Evolutionary conservation across 768 basidiomycete species (phyloP), one percentile per base, ranked within the genome.

Genomic region (Sarcomyxa edulis): DNA sequence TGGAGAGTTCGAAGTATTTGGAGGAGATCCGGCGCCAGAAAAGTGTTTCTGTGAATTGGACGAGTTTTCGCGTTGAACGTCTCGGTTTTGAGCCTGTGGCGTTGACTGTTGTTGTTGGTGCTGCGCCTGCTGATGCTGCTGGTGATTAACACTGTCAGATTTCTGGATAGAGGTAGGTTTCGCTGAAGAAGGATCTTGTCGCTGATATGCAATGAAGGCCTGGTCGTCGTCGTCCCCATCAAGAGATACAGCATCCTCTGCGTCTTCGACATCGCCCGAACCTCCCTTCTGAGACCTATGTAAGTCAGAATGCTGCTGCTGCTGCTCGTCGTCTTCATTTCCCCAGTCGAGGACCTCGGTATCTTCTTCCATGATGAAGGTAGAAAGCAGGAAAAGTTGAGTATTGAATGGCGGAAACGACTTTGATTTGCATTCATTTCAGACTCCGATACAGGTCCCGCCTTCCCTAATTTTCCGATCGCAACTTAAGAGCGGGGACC

Each of bases 211-310:
- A 49, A 64, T 61, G 52, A 72, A 73, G 32, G 74, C 74, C 43
- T 70, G 64, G 44, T 82, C 77, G 34, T 84, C 81, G 37, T 86
- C 80, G 50, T 83, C 81, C 45, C 76, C 76, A 37, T 84, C 84
- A 20, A 86, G 68, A 33, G 84, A 86, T 48, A 87, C 77, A 38
- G 80, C 71, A 49, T 73, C 69, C 49, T 68, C 66, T 35, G 48
- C 55, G 48, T 80, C 75, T 50, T 78, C 77, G 36, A 65, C 66
- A 47, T 71, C 70, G 44, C 29, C 35, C 16, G 37, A 20, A 5
- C 37, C 35, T 24, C 16, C 19, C 26, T 40, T 34, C 8, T 24
- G 35, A 27, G 19, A n/a, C 31, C 43, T 40, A 21, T 40, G 27
- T 12, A 21, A n/a, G 12, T 40, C 43, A 32, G 35, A 37, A 20